phyloP scores from a whole-genome alignment of 768 basidiomycete species.

The Leccinum olivaceopallidum region DNA sequence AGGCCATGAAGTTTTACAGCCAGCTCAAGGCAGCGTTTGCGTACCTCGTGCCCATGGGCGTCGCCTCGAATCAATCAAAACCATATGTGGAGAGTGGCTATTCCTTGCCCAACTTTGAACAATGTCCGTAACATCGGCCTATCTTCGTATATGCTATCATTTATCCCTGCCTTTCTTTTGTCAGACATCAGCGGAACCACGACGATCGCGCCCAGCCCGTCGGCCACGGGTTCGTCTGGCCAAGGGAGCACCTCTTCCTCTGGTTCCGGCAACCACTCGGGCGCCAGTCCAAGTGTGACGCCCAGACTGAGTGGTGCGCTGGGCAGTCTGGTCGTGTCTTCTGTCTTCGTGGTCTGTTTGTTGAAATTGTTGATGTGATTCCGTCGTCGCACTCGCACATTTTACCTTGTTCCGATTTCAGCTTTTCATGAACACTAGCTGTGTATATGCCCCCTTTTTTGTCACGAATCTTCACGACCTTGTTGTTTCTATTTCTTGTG shows the following conservation, averaged over 20 bases:
- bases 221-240: slow-evolving; percentile 1
- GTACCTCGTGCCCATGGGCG: slow-evolving; percentile 53
- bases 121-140: slow-evolving; percentile 37
- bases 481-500: too few species aligned
- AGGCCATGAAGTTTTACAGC: slow-evolving; percentile 53
- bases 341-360: slow-evolving; percentile 14
- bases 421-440: too few species aligned
- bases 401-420: background rate
- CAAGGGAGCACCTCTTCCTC: slow-evolving; percentile 12
- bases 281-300: slow-evolving; percentile 6
- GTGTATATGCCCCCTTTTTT: too few species aligned
- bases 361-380: slow-evolving; percentile 23
- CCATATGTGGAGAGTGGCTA: slow-evolving; percentile 53
- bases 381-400: background rate
- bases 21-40: slow-evolving; percentile 46
- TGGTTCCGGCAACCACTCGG: background rate
- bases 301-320: slow-evolving; percentile 3
- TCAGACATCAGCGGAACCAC: slow-evolving; percentile 30
- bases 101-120: slow-evolving; percentile 41
- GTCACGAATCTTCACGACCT: too few species aligned
- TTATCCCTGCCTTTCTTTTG: background rate
- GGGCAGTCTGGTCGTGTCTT: slow-evolving; percentile 16
- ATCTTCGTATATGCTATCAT: background rate
- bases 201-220: slow-evolving; percentile 5
- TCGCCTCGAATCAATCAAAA: slow-evolving; percentile 49